These are phyloP conservation scores for Chlorociboria aeruginascens DNA, from an alignment of 495 filamentous ascomycete species.

Conservation along the genomic window DNA sequence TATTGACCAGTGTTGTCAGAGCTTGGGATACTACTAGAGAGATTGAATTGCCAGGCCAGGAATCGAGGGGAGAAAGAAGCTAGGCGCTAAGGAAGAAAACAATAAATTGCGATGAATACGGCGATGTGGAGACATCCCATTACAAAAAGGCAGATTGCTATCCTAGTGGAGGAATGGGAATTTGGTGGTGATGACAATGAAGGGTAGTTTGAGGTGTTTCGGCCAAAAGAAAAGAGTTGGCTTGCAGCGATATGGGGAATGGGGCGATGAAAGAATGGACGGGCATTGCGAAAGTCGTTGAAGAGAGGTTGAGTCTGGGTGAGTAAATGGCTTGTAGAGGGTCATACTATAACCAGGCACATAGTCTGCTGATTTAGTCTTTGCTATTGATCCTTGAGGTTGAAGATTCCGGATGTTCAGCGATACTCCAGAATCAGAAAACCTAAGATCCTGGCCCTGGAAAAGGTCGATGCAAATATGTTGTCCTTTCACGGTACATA, in stretches of 20 bases:
- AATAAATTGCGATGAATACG: constrained; percentile 58
- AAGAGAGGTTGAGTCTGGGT: constrained; percentile 19
- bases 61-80: background rate
- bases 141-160: constrained; percentile 54
- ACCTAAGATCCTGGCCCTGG: no score
- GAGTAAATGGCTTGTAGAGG: background rate
- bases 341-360: no score
- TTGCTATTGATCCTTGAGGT: no score
- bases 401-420: no score
- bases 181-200: constrained; percentile 23
- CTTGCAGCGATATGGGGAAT: constrained; percentile 68
- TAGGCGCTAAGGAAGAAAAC: constrained; percentile 4
- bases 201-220: constrained; percentile 68
- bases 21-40: constrained; percentile 74
- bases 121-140: constrained; percentile 83
- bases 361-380: no score
- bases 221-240: constrained; percentile 59
- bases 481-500: no score
- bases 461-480: no score
- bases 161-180: constrained; percentile 65
- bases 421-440: no score
- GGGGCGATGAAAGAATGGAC: constrained; percentile 73
- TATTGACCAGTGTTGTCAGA: constrained; percentile 61
- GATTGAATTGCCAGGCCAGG: constrained; percentile 28
- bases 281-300: constrained; percentile 53